Base-by-base conservation (phyloP, 2,329 filamentous ascomycete species). In the Aspergillus glaucus region DNA sequence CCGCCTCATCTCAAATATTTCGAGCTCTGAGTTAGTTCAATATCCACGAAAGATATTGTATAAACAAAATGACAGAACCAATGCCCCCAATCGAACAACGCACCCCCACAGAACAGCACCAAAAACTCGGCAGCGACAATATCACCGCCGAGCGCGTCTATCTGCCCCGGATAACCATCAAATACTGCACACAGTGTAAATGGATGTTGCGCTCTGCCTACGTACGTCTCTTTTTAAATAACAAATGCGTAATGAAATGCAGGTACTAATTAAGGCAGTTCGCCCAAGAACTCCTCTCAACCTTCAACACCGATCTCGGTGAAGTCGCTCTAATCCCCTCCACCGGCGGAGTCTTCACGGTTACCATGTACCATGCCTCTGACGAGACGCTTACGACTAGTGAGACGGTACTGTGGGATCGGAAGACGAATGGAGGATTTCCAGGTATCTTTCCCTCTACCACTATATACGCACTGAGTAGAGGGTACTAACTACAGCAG, bases 211-310 rank as follows among this genome's bases (percentile, higher is more conserved):
- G 89, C 51, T 88, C 89, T 32, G 87, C 88, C 57, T 95, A 93
- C 69, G 88, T 92, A 79, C 58, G 79, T 60, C 26, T 24, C 42
- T n/a, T 37, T 45, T 46, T 15, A 5, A 37, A 45, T 48, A 36
- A 22, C 10, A 26, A 37, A 34, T 39, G 39, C 44, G 15, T 14
- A 34, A 24, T n/a, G 19, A 4, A 21, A 42, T 47, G 26, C 8
- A 30, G 46, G 34, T 36, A 26, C 26, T 30, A 9, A 30, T 15
- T 7, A 28, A 14, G 30, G 34, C 21, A 48, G 88, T 96, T 87
- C 68, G 92, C 86, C 44, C 93, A 97, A 77, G 93, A 97, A 70
- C 83, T 98, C 41, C 82, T 98, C 34, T 95, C 89, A 1, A 98
- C 92, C 0, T 98, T 98, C 73, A 81, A 82, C 47, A 88, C 84